Evolutionary conservation across 345 rosid genomes (phyloP), one percentile per base, ranked within the genome.

Genomic region (Lepidium africanum): DNA sequence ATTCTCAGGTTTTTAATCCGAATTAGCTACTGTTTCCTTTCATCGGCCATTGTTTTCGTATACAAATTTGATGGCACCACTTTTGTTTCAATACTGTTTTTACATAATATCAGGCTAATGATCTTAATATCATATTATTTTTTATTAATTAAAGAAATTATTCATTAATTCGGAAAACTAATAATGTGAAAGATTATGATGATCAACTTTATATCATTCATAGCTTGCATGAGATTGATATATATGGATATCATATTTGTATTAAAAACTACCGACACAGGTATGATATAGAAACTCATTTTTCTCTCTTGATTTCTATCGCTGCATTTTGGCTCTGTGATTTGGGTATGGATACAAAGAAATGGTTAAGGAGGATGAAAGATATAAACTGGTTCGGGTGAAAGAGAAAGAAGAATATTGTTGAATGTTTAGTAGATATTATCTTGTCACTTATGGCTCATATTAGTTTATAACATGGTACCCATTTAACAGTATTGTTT

Each of bases 141-240:
- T 27, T 6, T 27, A 27, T 27, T 27, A 27, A 5, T 21, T 21
- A 21, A 21, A 21, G 23, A 27, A 32, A 50, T 0, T 27, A 5
- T 0, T 16, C 10, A 6, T n/a, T 17, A 5, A 37, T 67, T 14
- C 19, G 21, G 9, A 40, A 14, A 59, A 16, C 37, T 6, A 38
- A 43, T 16, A 62, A 27, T 27, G 32, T 27, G 32, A 27, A 27
- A 9, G 8, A 41, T 65, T 71, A 17, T 65, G 16, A 37, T 65
- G 36, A 21, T 14, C 95, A 91, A 93, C 81, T 91, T 79, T 70
- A 81, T 91, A 65, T 82, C 97, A 16, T 88, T 84, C 62, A 77
- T 80, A 56, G 92, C 96, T 8, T 91, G 89, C 73, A 51, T 89
- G 83, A 88, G 96, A 47, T 82, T 94, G 54, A 75, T 82, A 14